Conservation (phyloP, 805 yeast species). For the Kregervanrija pseudodelftensis region DNA sequence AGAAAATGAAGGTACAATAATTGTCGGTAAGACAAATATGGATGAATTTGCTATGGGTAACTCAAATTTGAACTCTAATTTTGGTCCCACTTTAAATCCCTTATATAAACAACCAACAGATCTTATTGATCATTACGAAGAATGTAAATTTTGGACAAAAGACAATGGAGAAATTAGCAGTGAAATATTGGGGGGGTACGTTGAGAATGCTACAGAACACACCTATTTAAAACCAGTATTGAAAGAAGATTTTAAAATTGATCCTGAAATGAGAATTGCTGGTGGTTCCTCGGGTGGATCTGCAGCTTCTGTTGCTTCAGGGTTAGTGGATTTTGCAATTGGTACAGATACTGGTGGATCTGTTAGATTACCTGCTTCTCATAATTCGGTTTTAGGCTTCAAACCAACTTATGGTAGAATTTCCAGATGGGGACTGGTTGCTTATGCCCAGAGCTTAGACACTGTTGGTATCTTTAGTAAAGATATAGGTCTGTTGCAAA, state of each 20-base stretch:
- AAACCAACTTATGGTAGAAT: conserved; percentile 92
- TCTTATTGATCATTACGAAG: conserved; percentile 17
- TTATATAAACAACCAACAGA: conserved; percentile 18
- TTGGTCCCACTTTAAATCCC: conserved; percentile 56
- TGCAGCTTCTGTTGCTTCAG: conserved; percentile 84
- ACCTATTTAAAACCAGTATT: conserved; percentile 15
- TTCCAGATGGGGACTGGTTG: conserved; percentile 85
- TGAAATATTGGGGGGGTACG: neutral
- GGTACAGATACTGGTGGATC: conserved; percentile 99
- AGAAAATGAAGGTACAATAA: conserved; percentile 40
- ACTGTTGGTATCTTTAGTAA: conserved; percentile 81
- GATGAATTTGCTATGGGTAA: conserved; percentile 99
- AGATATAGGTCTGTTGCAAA: conserved; percentile 34
- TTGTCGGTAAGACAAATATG: conserved; percentile 80
- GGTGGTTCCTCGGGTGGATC: conserved; percentile 98
- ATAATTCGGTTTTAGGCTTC: conserved; percentile 77
- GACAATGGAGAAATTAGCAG: conserved; percentile 5
- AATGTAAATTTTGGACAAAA: conserved; percentile 20
- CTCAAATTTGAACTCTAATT: conserved; percentile 46
- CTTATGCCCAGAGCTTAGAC: conserved; percentile 91
- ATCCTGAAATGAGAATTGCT: conserved; percentile 33
- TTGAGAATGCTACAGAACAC: neutral
- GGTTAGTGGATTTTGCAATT: conserved; percentile 61
- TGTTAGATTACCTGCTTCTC: conserved; percentile 85
- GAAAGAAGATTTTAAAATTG: conserved; percentile 10